Percentiles rank a stretch among this genome's conserved stretches.
Evolutionary conservation across 2,329 filamentous ascomycete genomes (phyloP).

Genomic region (Chalaropsis thielavioides): DNA sequence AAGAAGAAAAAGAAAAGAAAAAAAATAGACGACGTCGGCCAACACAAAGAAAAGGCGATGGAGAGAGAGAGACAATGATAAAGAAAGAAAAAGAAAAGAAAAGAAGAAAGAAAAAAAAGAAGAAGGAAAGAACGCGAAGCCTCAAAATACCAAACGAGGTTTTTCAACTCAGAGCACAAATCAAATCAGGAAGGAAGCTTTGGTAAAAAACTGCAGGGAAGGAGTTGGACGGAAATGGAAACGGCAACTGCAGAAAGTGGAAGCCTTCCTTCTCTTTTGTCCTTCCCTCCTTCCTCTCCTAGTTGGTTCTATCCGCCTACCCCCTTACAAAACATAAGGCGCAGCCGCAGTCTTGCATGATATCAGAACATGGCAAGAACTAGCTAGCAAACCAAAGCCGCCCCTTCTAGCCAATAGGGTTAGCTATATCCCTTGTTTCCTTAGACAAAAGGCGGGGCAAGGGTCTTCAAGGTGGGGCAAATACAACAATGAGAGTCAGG

Average conservation of each 20-base stretch:
- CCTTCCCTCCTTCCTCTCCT: no score
- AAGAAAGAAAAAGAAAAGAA: background rate
- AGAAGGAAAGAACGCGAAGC: background rate
- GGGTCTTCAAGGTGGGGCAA: background rate
- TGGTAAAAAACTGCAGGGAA: background rate
- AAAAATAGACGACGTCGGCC: no score
- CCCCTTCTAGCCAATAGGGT: background rate
- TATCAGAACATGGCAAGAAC: background rate
- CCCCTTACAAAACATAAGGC: background rate
- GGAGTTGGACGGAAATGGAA: slow-evolving; percentile 2
- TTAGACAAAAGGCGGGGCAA: background rate
- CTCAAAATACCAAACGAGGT: background rate
- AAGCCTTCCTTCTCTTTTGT: no score
- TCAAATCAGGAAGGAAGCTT: slow-evolving; percentile 1
- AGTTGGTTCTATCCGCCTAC: background rate
- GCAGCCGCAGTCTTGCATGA: background rate
- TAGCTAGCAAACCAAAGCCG: background rate
- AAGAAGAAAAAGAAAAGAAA: no score
- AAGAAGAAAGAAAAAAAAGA: background rate
- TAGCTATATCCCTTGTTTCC: background rate
- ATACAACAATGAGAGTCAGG: background rate
- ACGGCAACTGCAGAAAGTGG: background rate
- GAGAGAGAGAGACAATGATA: background rate
- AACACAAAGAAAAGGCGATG: no score
- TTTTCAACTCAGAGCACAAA: background rate